A percentile compares a stretch with the other conserved stretches of the same genome.
These are phyloP conservation scores for Fusarium sp. DNA, from an alignment of 2,329 filamentous ascomycete species.

Conservation along the genomic window DNA sequence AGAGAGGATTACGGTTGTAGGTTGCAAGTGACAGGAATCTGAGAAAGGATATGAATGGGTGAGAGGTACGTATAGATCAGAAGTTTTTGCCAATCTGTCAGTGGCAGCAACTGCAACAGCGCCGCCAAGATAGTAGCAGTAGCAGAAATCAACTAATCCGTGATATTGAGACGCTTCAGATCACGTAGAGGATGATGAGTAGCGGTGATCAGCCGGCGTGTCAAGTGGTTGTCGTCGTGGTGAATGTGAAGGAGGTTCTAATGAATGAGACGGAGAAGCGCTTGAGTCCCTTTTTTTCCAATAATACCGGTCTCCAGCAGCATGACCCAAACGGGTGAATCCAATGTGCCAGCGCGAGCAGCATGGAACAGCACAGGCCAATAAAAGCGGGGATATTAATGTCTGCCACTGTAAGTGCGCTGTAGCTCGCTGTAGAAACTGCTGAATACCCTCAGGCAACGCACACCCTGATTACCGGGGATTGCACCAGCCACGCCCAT, in stretches of 20 bases:
- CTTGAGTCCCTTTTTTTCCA: conserved; percentile 51
- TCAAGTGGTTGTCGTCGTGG: conserved; percentile 31
- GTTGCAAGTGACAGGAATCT: conserved; percentile 41
- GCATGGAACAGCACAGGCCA: conserved; percentile 35
- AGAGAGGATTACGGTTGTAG: conserved; percentile 35
- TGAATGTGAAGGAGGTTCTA: conserved; percentile 42
- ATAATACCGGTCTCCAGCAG: conserved; percentile 42
- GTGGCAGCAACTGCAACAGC: conserved; percentile 43
- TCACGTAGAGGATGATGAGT: conserved; percentile 26
- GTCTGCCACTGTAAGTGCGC: conserved; percentile 35
- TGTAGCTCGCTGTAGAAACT: conserved; percentile 28
- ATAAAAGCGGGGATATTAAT: conserved; percentile 25
- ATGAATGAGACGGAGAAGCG: conserved; percentile 49
- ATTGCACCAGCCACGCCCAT: conserved; percentile 41
- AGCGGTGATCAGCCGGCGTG: conserved; percentile 35
- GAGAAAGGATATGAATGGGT: conserved; percentile 38
- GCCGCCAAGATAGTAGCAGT: conserved; percentile 33
- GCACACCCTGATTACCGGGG: conserved; percentile 33
- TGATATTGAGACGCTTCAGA: conserved; percentile 2
- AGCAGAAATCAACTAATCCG: conserved; percentile 23
- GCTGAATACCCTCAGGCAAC: conserved; percentile 13
- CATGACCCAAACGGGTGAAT: conserved; percentile 40
- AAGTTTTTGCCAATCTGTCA: conserved; percentile 47
- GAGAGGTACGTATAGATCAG: conserved; percentile 50
- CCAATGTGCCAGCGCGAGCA: conserved; percentile 36